Evolutionary conservation across 768 basidiomycete genomes (phyloP).

Genomic region (Lanmaoa rubissima): DNA sequence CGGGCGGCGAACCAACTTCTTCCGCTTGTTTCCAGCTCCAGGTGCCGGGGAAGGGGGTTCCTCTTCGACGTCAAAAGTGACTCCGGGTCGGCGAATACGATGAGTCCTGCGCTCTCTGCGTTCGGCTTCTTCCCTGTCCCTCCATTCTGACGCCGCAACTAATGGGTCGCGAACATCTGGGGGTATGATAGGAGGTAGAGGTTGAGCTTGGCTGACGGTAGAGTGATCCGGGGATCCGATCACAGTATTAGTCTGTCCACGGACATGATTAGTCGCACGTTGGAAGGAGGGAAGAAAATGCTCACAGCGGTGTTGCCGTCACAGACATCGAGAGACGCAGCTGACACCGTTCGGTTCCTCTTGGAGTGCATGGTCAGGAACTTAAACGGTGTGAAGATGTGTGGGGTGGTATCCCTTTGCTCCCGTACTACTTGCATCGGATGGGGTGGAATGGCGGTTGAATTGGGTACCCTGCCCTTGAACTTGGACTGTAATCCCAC

Average conservation of each 20-base stretch:
- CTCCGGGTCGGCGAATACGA: constrained; percentile 54
- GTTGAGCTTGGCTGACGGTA: constrained; percentile 55
- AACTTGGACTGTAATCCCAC: constrained; percentile 16
- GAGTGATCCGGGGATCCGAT: constrained; percentile 75
- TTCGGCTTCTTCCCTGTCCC: constrained; percentile 59
- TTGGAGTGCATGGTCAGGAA: constrained; percentile 50
- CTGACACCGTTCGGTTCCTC: constrained; percentile 65
- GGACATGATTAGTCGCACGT: constrained; percentile 2
- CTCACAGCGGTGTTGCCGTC: constrained; percentile 74
- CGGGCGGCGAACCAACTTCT: constrained; percentile 30
- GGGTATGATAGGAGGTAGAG: constrained; percentile 39
- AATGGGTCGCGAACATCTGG: constrained; percentile 65
- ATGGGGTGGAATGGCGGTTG: constrained; percentile 32
- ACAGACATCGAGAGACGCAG: constrained; percentile 73
- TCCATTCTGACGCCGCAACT: constrained; percentile 67
- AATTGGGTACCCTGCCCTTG: constrained; percentile 19
- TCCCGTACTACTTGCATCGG: constrained; percentile 32
- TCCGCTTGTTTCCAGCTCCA: constrained; percentile 22
- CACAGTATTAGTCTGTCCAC: constrained; percentile 60
- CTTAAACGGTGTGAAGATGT: constrained; percentile 61
- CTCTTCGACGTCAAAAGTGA: constrained; percentile 62
- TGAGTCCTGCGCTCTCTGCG: constrained; percentile 38
- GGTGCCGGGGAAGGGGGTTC: constrained; percentile 44
- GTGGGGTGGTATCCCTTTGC: constrained; percentile 41
- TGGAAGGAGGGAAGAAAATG: background rate